phyloP scores from a whole-genome alignment of 2,329 filamentous ascomycete genomes.

The Berkeleyomyces rouxiae region DNA sequence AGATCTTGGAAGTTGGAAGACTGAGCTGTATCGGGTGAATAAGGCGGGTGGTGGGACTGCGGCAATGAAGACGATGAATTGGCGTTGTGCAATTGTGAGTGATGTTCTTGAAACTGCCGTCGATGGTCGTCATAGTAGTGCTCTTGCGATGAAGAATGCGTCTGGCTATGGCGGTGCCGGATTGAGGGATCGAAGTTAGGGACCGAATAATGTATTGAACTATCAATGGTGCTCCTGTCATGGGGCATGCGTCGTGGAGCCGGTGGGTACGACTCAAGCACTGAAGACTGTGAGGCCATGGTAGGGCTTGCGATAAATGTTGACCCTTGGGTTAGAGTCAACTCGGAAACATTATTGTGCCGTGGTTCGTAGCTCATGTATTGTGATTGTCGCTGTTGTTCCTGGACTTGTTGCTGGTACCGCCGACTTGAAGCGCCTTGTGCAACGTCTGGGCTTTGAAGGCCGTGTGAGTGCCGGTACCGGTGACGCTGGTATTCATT shows the following conservation, averaged over 20 bases:
- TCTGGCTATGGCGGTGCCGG: not conserved
- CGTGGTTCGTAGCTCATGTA: not conserved
- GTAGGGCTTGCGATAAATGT: not conserved
- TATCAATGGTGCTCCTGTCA: not conserved
- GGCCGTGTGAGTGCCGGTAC: not conserved
- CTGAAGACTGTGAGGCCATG: not conserved
- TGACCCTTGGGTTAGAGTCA: not conserved
- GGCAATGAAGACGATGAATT: not conserved
- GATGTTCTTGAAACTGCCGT: not conserved
- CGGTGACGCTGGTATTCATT: not conserved
- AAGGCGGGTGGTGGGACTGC: not conserved
- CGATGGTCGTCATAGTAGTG: not conserved
- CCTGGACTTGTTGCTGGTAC: not conserved
- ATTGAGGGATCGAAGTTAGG: not conserved
- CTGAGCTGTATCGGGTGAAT: not conserved
- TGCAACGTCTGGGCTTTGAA: not conserved
- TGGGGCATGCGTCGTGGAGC: not conserved
- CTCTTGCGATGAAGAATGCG: not conserved
- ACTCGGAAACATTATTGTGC: not conserved
- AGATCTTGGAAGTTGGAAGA: not conserved
- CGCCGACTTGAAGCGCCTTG: not conserved
- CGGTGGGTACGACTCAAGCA: not conserved
- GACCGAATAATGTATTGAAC: not conserved
- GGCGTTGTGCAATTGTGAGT: not conserved
- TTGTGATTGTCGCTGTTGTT: not conserved